Evolutionary conservation across 768 basidiomycete genomes (phyloP), one percentile per base, ranked within the genome.

Genomic region (Russula lepida): DNA sequence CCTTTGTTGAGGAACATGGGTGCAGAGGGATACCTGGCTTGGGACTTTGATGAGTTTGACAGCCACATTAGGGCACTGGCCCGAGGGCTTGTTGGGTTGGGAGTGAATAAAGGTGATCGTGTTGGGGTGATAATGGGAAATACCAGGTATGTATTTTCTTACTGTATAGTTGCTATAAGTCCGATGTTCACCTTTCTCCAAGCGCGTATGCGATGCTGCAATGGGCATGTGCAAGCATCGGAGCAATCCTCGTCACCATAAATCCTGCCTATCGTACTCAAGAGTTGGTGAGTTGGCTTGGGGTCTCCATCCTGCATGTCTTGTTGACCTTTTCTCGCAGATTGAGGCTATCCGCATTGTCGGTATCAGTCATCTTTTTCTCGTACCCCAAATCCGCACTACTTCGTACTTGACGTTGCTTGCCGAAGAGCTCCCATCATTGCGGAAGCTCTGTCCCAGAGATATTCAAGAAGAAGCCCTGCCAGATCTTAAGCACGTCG

Each of bases 111-210:
- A 69, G 90, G 91, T 0, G 88, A 91, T 65, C 77, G 90, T 8
- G 83, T 92, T 23, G 91, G 80, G 0, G 86, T 90, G 7, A 72
- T 92, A 41, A 89, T 92, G 89, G 90, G 89, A 5, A 93, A 92
- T 63, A 88, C 82, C 61, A 92, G 90, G 90, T 88, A 64, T 37
- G 74, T 12, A 47, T 27, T 19, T 19, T 37, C 17, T n/a, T 33
- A 4, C 17, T 21, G 2, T 35, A 23, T 33, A 25, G 25, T 35
- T 13, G 8, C 17, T 15, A 41, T 19, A 15, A n/a, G 21, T 37
- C 5, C 27, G n/a, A 28, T 43, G 44, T 23, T 52, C 33, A 54
- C 11, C 30, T 47, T 32, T 25, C 39, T 27, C 2, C 44, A 63
- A 91, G 89, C 68, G 77, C 88, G 19, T 93, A 93, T 69, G 89